Evolutionary conservation across 2,329 filamentous ascomycete genomes (phyloP).

Genomic region (Epichloe sylvatica): DNA sequence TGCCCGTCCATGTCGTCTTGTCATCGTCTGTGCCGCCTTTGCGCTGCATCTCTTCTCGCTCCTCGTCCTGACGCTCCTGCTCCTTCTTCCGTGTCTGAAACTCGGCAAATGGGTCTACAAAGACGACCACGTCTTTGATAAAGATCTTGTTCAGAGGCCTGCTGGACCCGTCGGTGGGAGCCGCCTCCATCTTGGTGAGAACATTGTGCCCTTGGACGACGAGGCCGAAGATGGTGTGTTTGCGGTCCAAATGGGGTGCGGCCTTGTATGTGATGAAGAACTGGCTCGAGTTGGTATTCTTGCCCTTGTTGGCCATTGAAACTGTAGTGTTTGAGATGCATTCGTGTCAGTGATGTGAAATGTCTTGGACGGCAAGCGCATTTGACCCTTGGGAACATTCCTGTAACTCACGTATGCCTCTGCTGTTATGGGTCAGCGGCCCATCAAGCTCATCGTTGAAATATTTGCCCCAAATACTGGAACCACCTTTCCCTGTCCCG

Average conservation of each 20-base stretch:
- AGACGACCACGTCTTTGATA: slow-evolving; percentile 72
- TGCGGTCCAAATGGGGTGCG: slow-evolving; percentile 74
- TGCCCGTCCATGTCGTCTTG: slow-evolving; percentile 89
- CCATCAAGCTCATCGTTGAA: slow-evolving; percentile 92
- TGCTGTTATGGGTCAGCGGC: slow-evolving; percentile 64
- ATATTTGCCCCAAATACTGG: slow-evolving; percentile 84
- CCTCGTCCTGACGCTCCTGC: slow-evolving; percentile 41
- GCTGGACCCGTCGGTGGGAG: slow-evolving; percentile 60
- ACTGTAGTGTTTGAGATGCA: slow-evolving; percentile 12
- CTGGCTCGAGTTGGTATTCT: slow-evolving; percentile 91
- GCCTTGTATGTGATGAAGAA: slow-evolving; percentile 88
- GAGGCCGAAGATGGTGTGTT: slow-evolving; percentile 91
- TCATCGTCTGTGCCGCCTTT: slow-evolving; percentile 74
- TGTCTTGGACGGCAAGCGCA: neutral
- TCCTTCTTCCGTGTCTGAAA: slow-evolving; percentile 64
- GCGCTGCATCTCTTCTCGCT: slow-evolving; percentile 46
- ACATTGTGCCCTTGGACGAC: slow-evolving; percentile 65
- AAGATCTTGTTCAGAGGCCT: slow-evolving; percentile 63
- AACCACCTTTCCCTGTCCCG: slow-evolving; percentile 79
- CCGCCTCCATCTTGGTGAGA: slow-evolving; percentile 62
- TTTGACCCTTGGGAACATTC: too few species aligned
- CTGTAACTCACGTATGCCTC: slow-evolving; percentile 44
- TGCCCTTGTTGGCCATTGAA: slow-evolving; percentile 97
- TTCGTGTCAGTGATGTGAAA: neutral
- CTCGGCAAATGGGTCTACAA: slow-evolving; percentile 90